Conservation (phyloP, 2,329 filamentous ascomycete genomes). For the Paecilomyces variotii region DNA sequence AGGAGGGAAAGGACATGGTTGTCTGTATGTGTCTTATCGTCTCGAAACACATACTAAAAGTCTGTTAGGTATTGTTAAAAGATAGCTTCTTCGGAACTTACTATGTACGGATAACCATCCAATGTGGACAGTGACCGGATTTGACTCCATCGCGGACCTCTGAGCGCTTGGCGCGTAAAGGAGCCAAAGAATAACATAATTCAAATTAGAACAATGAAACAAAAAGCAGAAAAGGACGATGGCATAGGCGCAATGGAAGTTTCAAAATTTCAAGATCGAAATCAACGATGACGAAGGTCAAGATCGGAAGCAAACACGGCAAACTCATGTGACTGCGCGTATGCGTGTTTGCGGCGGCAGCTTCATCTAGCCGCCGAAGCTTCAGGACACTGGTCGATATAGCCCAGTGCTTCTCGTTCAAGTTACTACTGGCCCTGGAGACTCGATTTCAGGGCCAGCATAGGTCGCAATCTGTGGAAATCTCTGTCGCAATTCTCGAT, state of each 20-base stretch:
- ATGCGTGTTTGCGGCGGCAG: constrained; percentile 8
- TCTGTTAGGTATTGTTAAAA: constrained; percentile 8
- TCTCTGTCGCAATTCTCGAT: background rate
- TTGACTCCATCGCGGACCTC: constrained; percentile 14
- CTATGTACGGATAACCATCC: constrained; percentile 31
- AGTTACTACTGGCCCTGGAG: background rate
- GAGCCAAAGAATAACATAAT: constrained; percentile 19
- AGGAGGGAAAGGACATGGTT: constrained; percentile 49
- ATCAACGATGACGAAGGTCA: background rate
- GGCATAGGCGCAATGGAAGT: background rate
- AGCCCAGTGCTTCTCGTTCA: background rate
- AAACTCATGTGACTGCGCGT: constrained; percentile 22
- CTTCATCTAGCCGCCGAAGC: background rate
- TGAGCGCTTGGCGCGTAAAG: constrained; percentile 12
- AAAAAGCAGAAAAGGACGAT: background rate
- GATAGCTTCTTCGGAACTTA: constrained; percentile 13
- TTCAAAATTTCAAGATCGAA: background rate
- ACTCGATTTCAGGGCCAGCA: background rate
- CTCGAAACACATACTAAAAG: constrained; percentile 43
- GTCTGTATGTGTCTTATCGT: constrained; percentile 29
- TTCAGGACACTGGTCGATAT: background rate
- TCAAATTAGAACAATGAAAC: background rate
- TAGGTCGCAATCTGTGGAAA: background rate
- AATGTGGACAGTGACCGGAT: constrained; percentile 29
- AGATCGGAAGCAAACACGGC: constrained; percentile 15